Conservation (phyloP, 1,139 yeast species). For the Debaryomycetaceae sp. region DNA sequence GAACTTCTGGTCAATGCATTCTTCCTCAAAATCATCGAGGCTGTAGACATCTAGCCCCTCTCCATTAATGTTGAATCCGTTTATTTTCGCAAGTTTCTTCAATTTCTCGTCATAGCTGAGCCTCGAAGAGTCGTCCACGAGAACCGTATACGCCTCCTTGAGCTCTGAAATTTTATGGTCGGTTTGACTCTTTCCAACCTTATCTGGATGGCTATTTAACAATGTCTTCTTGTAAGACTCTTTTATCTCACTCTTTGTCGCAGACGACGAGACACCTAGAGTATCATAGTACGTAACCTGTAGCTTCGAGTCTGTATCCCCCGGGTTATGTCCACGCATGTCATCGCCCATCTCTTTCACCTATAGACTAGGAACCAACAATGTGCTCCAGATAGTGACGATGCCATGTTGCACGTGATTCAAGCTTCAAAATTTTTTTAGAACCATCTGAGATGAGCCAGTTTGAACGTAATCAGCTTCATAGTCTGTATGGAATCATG, state of each 20-base stretch:
- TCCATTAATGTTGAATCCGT: slow-evolving; percentile 52
- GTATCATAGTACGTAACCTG: slow-evolving; percentile 45
- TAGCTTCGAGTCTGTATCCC: background rate
- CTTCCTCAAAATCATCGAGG: slow-evolving; percentile 54
- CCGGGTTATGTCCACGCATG: background rate
- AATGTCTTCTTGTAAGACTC: slow-evolving; percentile 58
- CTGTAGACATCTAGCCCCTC: slow-evolving; percentile 67
- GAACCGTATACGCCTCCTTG: slow-evolving; percentile 57
- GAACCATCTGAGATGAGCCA: background rate
- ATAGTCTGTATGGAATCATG: slow-evolving; percentile 8
- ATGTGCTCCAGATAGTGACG: background rate
- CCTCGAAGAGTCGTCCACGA: slow-evolving; percentile 40
- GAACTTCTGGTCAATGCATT: slow-evolving; percentile 12
- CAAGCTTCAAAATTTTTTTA: background rate
- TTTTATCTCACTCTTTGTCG: slow-evolving; percentile 44
- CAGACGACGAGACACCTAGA: slow-evolving; percentile 43
- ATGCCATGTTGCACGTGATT: background rate
- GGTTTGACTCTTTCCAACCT: slow-evolving; percentile 23
- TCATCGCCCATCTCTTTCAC: background rate
- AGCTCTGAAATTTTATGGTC: slow-evolving; percentile 35
- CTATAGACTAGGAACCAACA: too few relatives aligned
- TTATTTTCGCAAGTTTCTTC: slow-evolving; percentile 32
- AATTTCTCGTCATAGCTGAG: slow-evolving; percentile 48
- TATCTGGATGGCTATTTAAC: slow-evolving; percentile 76
- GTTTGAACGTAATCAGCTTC: background rate